These are phyloP conservation scores for Pisolithus orientalis DNA, from an alignment of 768 basidiomycete species.

Conservation along the genomic window DNA sequence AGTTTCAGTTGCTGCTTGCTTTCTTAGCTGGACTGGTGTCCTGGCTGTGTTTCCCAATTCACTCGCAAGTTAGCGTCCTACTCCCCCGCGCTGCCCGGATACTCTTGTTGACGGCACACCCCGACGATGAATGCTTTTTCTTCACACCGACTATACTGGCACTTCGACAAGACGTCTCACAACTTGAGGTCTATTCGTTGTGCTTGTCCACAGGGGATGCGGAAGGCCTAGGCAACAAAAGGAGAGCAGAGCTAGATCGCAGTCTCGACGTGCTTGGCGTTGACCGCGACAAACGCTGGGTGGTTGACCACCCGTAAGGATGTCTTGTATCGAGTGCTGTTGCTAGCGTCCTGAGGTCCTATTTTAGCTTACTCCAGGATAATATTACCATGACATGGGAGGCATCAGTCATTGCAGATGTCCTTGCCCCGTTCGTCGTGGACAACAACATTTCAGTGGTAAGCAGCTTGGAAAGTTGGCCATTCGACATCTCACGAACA, in stretches of 20 bases:
- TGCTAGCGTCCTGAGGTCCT: constrained; percentile 6
- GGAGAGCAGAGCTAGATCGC: constrained; percentile 51
- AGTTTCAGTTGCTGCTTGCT: constrained; percentile 14
- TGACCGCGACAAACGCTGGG: constrained; percentile 41
- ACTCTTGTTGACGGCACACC: constrained; percentile 83
- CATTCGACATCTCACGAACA: not conserved
- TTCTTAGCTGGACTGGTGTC: constrained; percentile 14
- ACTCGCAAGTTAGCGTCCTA: constrained; percentile 18
- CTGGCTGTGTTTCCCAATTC: constrained; percentile 20
- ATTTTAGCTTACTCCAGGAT: constrained; percentile 59
- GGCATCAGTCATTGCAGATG: constrained; percentile 46
- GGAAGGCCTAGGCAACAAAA: constrained; percentile 60
- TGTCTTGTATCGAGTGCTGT: constrained; percentile 1
- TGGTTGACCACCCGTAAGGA: constrained; percentile 70
- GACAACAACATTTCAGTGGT: constrained; percentile 60
- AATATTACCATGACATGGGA: constrained; percentile 68
- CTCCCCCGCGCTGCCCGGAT: constrained; percentile 24
- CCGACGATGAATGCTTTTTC: constrained; percentile 94
- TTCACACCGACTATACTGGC: constrained; percentile 79
- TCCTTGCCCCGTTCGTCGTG: constrained; percentile 53
- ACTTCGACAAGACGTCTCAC: constrained; percentile 27
- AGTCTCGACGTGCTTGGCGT: constrained; percentile 72
- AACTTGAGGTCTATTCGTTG: constrained; percentile 46
- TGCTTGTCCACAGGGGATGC: constrained; percentile 80
- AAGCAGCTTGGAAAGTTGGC: constrained; percentile 15